Conservation (phyloP, 2,329 filamentous ascomycete species). For the Neofusicoccum sp. region DNA sequence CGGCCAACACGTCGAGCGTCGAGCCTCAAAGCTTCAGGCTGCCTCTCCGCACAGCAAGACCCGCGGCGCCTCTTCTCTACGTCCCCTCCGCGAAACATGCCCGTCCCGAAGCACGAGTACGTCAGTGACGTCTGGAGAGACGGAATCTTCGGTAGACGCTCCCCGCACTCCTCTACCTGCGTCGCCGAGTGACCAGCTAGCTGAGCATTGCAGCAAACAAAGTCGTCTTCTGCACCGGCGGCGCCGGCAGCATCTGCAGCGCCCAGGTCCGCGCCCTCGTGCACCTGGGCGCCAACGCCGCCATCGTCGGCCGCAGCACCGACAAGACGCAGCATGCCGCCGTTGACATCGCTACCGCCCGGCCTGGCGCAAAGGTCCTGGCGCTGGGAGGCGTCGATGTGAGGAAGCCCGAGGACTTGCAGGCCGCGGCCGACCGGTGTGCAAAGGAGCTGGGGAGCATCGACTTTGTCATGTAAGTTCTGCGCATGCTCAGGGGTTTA, state of each 20-base stretch:
- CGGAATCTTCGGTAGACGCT: constrained; percentile 74
- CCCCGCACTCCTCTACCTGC: constrained; percentile 22
- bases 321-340: constrained; percentile 85
- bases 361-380: constrained; percentile 79
- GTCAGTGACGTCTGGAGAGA: constrained; percentile 84
- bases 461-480: constrained; percentile 85
- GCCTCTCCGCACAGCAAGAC: background rate
- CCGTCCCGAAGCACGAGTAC: constrained; percentile 72
- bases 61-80: background rate
- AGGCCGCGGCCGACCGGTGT: constrained; percentile 76
- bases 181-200: constrained; percentile 2
- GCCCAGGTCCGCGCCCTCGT: constrained; percentile 92
- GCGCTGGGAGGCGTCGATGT: constrained; percentile 79
- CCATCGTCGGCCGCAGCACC: constrained; percentile 87
- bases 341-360: constrained; percentile 76
- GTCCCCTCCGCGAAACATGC: constrained; percentile 52
- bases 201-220: constrained; percentile 65
- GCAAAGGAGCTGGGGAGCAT: constrained; percentile 82
- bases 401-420: constrained; percentile 64
- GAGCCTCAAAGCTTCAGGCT: background rate
- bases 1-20: background rate
- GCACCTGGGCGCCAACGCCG: constrained; percentile 87
- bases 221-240: constrained; percentile 93
- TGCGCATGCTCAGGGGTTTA: background rate
- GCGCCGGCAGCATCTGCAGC: constrained; percentile 90